A percentile compares a stretch with the other conserved stretches of the same genome.
These are phyloP conservation scores for Diplodia sapinea DNA, from an alignment of 2,329 filamentous ascomycete species.

Conservation along the genomic window DNA sequence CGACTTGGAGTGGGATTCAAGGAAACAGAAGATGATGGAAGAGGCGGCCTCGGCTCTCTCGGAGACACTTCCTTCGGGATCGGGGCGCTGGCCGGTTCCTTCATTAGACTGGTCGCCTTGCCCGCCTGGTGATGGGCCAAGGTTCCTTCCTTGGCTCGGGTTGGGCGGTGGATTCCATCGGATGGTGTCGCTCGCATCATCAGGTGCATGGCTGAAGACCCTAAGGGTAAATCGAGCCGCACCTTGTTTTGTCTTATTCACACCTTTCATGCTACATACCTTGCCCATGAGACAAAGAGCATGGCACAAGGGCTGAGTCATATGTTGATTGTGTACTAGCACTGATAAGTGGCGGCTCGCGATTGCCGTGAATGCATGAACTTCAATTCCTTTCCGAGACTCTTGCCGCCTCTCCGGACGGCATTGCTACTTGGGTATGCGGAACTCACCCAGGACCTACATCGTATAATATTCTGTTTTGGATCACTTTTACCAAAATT, in stretches of 20 bases:
- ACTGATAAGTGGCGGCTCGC: neutral
- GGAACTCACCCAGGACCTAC: no score
- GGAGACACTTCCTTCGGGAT: conserved; percentile 4
- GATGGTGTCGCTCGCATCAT: neutral
- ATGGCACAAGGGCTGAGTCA: neutral
- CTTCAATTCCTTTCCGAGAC: neutral
- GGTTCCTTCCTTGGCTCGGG: neutral
- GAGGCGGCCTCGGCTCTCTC: neutral
- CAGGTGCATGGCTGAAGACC: neutral
- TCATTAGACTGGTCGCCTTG: neutral
- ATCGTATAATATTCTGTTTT: no score
- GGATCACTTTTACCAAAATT: no score
- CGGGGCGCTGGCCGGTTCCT: conserved; percentile 2
- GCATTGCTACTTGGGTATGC: no score
- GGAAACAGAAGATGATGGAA: neutral
- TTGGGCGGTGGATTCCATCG: neutral
- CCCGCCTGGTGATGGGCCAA: neutral
- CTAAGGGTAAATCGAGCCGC: conserved; percentile 6
- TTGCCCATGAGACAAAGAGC: neutral
- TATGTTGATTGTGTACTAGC: neutral
- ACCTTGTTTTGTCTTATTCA: neutral
- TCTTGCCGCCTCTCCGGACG: neutral
- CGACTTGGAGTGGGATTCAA: conserved; percentile 9
- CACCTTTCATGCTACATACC: neutral
- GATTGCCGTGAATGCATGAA: no score